Conservation (phyloP, 345 rosid species). For the Physaria fendleri region DNA sequence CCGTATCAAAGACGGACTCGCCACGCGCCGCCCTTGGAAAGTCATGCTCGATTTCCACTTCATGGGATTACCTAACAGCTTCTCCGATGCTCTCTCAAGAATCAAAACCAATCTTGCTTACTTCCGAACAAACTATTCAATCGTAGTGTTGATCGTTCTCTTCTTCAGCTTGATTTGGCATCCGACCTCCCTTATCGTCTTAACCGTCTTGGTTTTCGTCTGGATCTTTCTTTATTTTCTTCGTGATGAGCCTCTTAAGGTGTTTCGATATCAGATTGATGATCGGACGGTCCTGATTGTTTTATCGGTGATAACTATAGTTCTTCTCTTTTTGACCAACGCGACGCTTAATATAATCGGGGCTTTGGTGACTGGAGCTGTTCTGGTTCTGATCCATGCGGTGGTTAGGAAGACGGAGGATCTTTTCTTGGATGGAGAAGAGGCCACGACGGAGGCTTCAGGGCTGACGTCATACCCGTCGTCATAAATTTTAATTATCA, state of each 20-base stretch:
- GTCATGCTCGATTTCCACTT: conserved; percentile 47
- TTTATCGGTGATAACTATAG: conserved; percentile 46
- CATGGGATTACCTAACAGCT: conserved; percentile 35
- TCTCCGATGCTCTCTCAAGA: conserved; percentile 38
- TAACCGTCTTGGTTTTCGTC: conserved; percentile 46
- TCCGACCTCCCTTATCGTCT: conserved; percentile 69
- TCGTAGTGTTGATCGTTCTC: conserved; percentile 43
- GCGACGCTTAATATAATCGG: conserved; percentile 55
- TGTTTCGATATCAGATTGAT: conserved; percentile 43
- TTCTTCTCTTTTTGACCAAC: conserved; percentile 48
- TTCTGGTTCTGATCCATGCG: conserved; percentile 50
- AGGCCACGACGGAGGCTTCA: conserved; percentile 24
- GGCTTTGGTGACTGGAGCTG: conserved; percentile 50
- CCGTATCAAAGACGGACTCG: conserved; percentile 51
- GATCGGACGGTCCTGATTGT: conserved; percentile 45
- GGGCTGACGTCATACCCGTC: conserved; percentile 26
- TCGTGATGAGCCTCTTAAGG: conserved; percentile 60
- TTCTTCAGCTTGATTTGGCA: conserved; percentile 65
- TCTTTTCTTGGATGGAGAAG: conserved; percentile 52
- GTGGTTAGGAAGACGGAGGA: conserved; percentile 67
- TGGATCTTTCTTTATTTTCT: conserved; percentile 77
- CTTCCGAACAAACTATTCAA: conserved; percentile 66
- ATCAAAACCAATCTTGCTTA: conserved; percentile 38
- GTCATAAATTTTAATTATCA: neutral
- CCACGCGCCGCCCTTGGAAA: conserved; percentile 63